Conservation (phyloP, 192 early-diverging fungal genomes). For the Mortierella alpina region DNA sequence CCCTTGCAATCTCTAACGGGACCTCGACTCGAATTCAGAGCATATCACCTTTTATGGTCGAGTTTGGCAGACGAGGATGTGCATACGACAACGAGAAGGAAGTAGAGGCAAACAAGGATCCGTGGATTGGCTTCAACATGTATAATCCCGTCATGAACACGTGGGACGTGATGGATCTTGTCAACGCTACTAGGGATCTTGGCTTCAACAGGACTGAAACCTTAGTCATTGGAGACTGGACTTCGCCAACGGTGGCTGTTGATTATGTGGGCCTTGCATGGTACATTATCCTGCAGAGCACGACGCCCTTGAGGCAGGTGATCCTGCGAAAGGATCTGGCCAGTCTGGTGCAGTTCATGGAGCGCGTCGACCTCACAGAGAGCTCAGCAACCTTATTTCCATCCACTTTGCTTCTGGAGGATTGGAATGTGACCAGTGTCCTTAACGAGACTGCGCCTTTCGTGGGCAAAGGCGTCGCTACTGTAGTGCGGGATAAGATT, state of each 20-base stretch:
- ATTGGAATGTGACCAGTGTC: conserved; percentile 20
- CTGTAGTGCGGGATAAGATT: conserved; percentile 19
- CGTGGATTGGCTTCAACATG: conserved; percentile 47
- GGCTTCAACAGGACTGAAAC: conserved; percentile 21
- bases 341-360: conserved; percentile 24
- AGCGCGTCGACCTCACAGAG: conserved; percentile 26
- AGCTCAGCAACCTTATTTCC: conserved; percentile 37
- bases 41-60: conserved; percentile 44
- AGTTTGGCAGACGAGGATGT: conserved; percentile 46
- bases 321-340: conserved; percentile 34
- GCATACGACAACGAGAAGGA: conserved; percentile 11
- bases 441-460: conserved; percentile 42
- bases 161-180: conserved; percentile 28
- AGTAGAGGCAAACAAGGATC: background rate
- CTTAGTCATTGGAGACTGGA: conserved; percentile 19
- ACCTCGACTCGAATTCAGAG: conserved; percentile 18
- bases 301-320: conserved; percentile 35
- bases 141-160: conserved; percentile 49
- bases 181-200: conserved; percentile 21
- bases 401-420: conserved; percentile 18
- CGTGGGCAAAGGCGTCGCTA: conserved; percentile 41
- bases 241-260: conserved; percentile 25
- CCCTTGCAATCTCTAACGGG: conserved; percentile 11
- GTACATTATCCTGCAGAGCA: conserved; percentile 50
- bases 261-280: conserved; percentile 31